Evolutionary conservation across 164 flowering plant species (phyloP).

Genomic region (Macadamia tetraphylla): DNA sequence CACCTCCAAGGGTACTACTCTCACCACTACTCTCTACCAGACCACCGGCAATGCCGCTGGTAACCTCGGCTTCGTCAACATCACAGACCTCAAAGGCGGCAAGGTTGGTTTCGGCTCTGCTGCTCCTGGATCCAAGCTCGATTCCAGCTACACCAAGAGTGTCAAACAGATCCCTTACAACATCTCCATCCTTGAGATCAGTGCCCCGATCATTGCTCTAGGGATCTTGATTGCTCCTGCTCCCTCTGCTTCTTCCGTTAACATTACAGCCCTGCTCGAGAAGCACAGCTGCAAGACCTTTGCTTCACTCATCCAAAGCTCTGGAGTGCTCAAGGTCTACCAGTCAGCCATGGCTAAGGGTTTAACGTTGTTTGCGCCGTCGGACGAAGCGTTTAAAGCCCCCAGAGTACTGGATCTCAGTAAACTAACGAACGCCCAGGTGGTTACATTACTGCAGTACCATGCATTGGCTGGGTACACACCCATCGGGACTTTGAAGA

Average conservation of each 20-base stretch:
- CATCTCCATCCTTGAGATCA: constrained; percentile 66
- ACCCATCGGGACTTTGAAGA: too few species aligned
- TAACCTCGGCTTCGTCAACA: too few species aligned
- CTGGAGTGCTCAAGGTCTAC: constrained; percentile 66
- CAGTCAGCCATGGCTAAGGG: constrained; percentile 53
- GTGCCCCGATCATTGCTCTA: constrained; percentile 61
- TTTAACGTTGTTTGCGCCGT: constrained; percentile 78
- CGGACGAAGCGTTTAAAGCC: constrained; percentile 75
- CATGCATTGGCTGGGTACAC: too few species aligned
- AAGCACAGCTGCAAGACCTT: constrained; percentile 3
- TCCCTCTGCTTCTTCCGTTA: constrained; percentile 42
- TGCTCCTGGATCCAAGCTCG: too few species aligned
- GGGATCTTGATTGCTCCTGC: constrained; percentile 61
- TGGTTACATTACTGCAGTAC: constrained; percentile 47
- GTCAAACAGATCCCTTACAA: constrained; percentile 51
- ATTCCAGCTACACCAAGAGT: too few species aligned
- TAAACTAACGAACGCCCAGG: constrained; percentile 57
- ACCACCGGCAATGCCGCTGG: too few species aligned
- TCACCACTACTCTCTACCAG: constrained; percentile 16
- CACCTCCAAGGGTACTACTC: constrained; percentile 65
- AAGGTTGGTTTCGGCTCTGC: too few species aligned
- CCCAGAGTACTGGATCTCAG: constrained; percentile 55
- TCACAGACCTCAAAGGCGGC: too few species aligned
- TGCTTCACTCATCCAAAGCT: background rate
- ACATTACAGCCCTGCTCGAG: constrained; percentile 61